Base-by-base conservation (phyloP, 2,329 filamentous ascomycete species). In the Pseudocercospora ulei region DNA sequence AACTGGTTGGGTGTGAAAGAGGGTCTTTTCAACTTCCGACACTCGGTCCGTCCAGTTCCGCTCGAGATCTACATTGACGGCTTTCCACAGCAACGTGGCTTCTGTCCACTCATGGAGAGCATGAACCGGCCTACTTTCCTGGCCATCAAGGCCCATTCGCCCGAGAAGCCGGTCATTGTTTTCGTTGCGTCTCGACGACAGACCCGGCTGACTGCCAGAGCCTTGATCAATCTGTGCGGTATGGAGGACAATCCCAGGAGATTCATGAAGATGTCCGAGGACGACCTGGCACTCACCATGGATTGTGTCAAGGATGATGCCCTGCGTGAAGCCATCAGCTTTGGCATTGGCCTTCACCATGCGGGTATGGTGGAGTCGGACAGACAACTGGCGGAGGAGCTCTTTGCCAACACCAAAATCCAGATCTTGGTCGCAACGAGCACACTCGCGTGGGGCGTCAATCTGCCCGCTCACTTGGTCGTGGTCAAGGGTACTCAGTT, bases 1-100 rank as follows among this genome's bases (percentile, higher is more conserved):
- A 96, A 94, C 56, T 98, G 90, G 90, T 73, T 98, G 2, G 90
- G 90, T 30, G 92, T 98, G 24, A 95, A 94, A 58, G 82, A 94
- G 55, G 88, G 72, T 1, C 64, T 98, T 14, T 98, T 93, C 73
- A 98, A 98, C 63, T 98, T 98, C 64, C 76, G 86, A 17, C 90
- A 98, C 58, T 96, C 87, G 0, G 92, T 98, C 22, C 84, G 90
- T 14, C 90, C 92, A 2, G 92, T 98, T 6, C 90, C 92, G 0
- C 64, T 98, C 24, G 88, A 98, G 60, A 83, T 95, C 27, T 98
- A 84, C 62, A 98, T 98, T 50, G 90, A 98, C 59, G 92, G 90
- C 0, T 98, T 98, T 58, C 87, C 90, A 0, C 85, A 96, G 56
- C 81, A 90, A 51, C 76, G 88, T 43, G 90, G 90, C 0, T 98